phyloP scores from a whole-genome alignment of 2,329 filamentous ascomycete species.

The Fusarium zealandicum region DNA sequence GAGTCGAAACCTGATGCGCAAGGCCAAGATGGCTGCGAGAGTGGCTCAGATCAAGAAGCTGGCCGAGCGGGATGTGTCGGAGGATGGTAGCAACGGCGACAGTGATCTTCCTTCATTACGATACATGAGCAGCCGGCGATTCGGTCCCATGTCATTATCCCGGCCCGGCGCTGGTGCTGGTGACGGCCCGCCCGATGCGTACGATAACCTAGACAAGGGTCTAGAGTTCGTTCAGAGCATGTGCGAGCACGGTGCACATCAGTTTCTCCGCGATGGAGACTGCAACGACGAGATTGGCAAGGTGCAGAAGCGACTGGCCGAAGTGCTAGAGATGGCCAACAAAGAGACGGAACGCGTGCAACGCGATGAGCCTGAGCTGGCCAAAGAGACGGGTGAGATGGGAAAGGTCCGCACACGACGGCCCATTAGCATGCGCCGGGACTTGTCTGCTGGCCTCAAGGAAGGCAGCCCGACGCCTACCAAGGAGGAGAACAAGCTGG shows the following conservation, averaged over 20 bases:
- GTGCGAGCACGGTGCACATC: constrained; percentile 87
- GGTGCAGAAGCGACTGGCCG: constrained; percentile 69
- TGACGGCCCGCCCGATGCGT: constrained; percentile 56
- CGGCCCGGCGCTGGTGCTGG: constrained; percentile 35
- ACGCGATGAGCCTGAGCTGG: constrained; percentile 58
- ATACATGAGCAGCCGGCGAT: constrained; percentile 50
- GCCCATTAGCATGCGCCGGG: constrained; percentile 61
- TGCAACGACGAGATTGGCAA: constrained; percentile 78
- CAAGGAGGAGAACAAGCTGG: constrained; percentile 39
- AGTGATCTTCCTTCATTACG: constrained; percentile 50
- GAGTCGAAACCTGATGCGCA: constrained; percentile 83
- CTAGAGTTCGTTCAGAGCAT: constrained; percentile 81
- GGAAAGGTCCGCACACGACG: constrained; percentile 58
- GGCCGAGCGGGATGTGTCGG: constrained; percentile 65
- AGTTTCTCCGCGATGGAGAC: constrained; percentile 86
- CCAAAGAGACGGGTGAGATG: constrained; percentile 49
- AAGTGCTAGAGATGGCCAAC: constrained; percentile 67
- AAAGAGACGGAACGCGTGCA: constrained; percentile 65
- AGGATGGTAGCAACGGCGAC: constrained; percentile 54
- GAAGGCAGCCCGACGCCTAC: constrained; percentile 34
- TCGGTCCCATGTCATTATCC: constrained; percentile 42
- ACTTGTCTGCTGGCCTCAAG: constrained; percentile 45
- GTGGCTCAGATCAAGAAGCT: constrained; percentile 70
- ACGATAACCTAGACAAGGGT: constrained; percentile 78
- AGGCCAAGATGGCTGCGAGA: constrained; percentile 83